Conservation (phyloP, 306 rosid genomes). For the Castanea crenata region DNA sequence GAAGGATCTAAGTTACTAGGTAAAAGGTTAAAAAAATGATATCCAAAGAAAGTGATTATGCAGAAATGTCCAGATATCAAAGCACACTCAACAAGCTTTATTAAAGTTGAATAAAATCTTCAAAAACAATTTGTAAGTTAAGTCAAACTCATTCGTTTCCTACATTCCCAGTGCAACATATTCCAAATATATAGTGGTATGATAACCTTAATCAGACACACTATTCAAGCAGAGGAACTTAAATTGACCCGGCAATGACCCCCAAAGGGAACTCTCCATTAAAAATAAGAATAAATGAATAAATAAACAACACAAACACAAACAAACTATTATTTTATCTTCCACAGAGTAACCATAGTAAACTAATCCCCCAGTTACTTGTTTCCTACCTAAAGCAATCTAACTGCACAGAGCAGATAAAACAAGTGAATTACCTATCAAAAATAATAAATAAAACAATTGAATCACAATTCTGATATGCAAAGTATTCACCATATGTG, state of each 20-base stretch:
- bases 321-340: neutral
- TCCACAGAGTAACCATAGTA: neutral
- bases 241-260: neutral
- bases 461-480: neutral
- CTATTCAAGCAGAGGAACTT: neutral
- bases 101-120: no score
- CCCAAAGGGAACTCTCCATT: no score
- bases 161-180: neutral
- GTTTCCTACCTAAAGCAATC: neutral
- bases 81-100: no score
- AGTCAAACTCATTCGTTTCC: neutral
- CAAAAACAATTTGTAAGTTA: neutral
- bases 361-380: neutral
- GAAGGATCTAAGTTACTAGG: neutral
- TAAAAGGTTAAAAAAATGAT: no score
- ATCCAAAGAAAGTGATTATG: no score
- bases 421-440: neutral
- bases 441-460: neutral
- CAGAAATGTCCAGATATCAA: no score
- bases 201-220: neutral
- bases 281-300: no score
- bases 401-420: neutral
- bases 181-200: neutral
- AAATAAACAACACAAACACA: no score
- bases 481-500: neutral